Percentiles rank a stretch among this genome's conserved stretches.
Conservation (phyloP, 805 yeast genomes). For the Jamesozyma piceae region DNA sequence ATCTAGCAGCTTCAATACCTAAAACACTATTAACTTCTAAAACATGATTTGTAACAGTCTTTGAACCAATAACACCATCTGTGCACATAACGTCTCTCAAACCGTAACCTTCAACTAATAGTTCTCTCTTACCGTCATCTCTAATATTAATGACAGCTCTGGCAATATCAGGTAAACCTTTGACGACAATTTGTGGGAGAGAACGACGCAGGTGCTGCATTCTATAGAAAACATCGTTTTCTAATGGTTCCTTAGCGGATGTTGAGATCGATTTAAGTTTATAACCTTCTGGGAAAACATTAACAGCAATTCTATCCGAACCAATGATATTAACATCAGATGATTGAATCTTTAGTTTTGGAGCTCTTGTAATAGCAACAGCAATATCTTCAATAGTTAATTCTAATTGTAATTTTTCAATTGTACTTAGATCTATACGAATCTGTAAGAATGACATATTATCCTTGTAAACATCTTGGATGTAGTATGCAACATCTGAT, state of each 20-base stretch:
- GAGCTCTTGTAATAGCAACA: constrained; percentile 69
- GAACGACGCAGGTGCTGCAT: constrained; percentile 84
- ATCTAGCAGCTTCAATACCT: constrained; percentile 97
- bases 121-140: constrained; percentile 78
- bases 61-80: constrained; percentile 87
- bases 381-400: constrained; percentile 80
- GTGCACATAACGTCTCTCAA: constrained; percentile 93
- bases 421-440: constrained; percentile 72
- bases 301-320: constrained; percentile 55
- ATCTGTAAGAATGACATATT: constrained; percentile 69
- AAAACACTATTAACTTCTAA: constrained; percentile 80
- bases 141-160: constrained; percentile 94
- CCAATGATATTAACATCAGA: constrained; percentile 64
- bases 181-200: constrained; percentile 80
- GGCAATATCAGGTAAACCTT: constrained; percentile 83
- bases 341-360: constrained; percentile 74
- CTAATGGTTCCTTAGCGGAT: constrained; percentile 32
- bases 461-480: constrained; percentile 88
- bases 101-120: constrained; percentile 96
- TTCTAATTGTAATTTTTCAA: constrained; percentile 85
- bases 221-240: constrained; percentile 62
- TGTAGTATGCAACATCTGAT: constrained; percentile 76
- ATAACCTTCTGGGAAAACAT: constrained; percentile 41
- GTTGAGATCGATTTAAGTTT: constrained; percentile 36
- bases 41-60: constrained; percentile 85